Percentiles rank a stretch among this genome's conserved stretches.
Evolutionary conservation across 2,329 filamentous ascomycete species (phyloP).

Genomic region (Tolypocladium inflatum): DNA sequence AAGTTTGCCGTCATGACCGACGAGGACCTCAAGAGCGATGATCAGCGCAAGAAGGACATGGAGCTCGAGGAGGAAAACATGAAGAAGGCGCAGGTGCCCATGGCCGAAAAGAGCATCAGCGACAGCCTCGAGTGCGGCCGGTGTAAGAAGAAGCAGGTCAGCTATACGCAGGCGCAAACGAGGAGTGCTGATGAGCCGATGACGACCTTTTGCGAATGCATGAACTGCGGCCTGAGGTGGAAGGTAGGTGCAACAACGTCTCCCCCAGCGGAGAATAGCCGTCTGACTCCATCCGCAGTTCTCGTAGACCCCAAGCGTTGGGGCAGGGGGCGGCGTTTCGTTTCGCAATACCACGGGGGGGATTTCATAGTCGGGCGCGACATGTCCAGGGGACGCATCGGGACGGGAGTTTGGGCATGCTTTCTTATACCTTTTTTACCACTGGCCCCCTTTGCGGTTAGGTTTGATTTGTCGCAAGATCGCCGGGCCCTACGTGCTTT

Average conservation of each 20-base stretch:
- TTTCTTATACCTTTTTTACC: background rate
- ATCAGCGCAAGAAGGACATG: slow-evolving; percentile 67
- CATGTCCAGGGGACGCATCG: background rate
- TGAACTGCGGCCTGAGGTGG: slow-evolving; percentile 60
- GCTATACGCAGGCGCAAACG: slow-evolving; percentile 94
- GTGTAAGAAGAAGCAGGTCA: slow-evolving; percentile 89
- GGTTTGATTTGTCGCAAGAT: background rate
- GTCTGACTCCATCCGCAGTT: slow-evolving; percentile 5
- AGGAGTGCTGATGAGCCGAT: slow-evolving; percentile 90
- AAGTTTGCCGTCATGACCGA: slow-evolving; percentile 79
- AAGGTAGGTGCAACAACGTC: slow-evolving; percentile 42
- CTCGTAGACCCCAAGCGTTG: slow-evolving; percentile 9
- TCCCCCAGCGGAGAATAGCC: background rate
- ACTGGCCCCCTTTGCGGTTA: background rate
- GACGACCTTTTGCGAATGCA: slow-evolving; percentile 68
- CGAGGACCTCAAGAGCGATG: slow-evolving; percentile 82
- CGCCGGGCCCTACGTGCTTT: background rate
- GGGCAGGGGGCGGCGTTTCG: slow-evolving; percentile 7
- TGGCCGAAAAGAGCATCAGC: slow-evolving; percentile 84
- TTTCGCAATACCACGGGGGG: slow-evolving; percentile 4
- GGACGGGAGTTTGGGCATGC: slow-evolving; percentile 1
- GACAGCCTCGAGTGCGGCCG: slow-evolving; percentile 82
- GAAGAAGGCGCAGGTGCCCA: slow-evolving; percentile 91
- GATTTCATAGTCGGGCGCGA: background rate
- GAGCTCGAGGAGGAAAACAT: slow-evolving; percentile 85